Evolutionary conservation across 495 filamentous ascomycete species (phyloP).

Genomic region (Podospora tetraspora): DNA sequence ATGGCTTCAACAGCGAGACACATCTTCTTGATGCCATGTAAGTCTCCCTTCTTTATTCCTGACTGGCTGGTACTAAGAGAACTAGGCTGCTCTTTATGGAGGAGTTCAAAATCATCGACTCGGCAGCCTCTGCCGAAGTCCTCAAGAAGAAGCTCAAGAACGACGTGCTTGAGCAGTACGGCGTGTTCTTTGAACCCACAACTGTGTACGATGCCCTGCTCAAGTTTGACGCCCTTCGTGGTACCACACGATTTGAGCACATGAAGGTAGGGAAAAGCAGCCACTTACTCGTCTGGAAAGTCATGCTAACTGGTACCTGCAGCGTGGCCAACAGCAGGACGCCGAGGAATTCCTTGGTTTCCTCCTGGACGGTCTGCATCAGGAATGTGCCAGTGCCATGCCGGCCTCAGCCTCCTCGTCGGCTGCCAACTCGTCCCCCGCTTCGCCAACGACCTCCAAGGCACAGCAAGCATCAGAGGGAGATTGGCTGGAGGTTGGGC

Average conservation of each 20-base stretch:
- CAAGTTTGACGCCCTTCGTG: constrained; percentile 53
- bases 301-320: constrained; percentile 18
- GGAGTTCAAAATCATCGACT: constrained; percentile 83
- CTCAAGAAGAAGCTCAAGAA: constrained; percentile 67
- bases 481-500: constrained; percentile 92
- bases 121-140: constrained; percentile 66
- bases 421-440: constrained; percentile 32
- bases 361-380: constrained; percentile 84
- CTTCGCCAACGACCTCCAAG: constrained; percentile 32
- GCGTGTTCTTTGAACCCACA: constrained; percentile 86
- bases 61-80: constrained; percentile 5
- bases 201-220: constrained; percentile 93
- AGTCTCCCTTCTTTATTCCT: constrained; percentile 32
- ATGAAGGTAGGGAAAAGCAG: constrained; percentile 63
- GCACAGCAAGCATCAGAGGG: constrained; percentile 38
- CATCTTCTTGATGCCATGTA: constrained; percentile 91
- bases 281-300: not conserved
- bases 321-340: constrained; percentile 96
- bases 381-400: constrained; percentile 80
- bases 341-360: constrained; percentile 97
- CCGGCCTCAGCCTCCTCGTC: constrained; percentile 39
- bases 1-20: constrained; percentile 93
- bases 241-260: constrained; percentile 65
- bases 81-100: constrained; percentile 89
- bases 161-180: constrained; percentile 82